phyloP scores from a whole-genome alignment of 2,329 filamentous ascomycete species.

The Xylariales sp. region DNA sequence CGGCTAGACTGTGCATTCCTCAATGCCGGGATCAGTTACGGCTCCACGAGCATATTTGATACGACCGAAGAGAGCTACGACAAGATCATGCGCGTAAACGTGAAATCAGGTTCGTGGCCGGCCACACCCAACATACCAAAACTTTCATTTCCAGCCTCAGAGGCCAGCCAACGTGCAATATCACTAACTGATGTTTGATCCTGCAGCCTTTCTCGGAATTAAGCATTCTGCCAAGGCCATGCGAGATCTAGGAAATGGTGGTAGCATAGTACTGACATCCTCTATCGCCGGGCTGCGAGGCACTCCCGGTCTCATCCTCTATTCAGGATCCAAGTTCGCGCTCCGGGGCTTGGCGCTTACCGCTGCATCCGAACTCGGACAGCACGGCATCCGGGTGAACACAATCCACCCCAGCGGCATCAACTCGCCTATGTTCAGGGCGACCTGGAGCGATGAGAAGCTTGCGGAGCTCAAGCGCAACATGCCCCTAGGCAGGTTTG shows the following conservation, averaged over 20 bases:
- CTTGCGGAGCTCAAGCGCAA: conserved; percentile 25
- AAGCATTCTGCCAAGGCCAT: conserved; percentile 29
- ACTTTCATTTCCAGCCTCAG: no score
- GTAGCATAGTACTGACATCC: conserved; percentile 32
- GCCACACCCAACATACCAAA: no score
- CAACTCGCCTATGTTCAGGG: conserved; percentile 27
- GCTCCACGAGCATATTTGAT: conserved; percentile 27
- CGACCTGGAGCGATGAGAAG: conserved; percentile 27
- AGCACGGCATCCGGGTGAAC: conserved; percentile 31
- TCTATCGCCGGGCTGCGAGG: conserved; percentile 32
- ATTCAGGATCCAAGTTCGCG: conserved; percentile 31
- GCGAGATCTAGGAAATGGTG: conserved; percentile 23
- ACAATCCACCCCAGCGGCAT: conserved; percentile 34
- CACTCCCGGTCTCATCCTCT: conserved; percentile 27
- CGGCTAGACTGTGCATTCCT: conserved; percentile 11
- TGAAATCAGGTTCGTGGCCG: conserved; percentile 31
- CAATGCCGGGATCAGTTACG: conserved; percentile 9
- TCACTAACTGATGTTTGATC: no score
- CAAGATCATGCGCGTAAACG: conserved; percentile 29
- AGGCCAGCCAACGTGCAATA: no score
- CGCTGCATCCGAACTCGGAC: conserved; percentile 30
- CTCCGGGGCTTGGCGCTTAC: conserved; percentile 30
- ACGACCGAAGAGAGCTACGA: conserved; percentile 29
- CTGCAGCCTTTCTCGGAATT: conserved; percentile 28
- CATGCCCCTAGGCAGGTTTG: conserved; percentile 29